Base-by-base conservation (phyloP, 2,329 filamentous ascomycete species). In the Phaeosphaeriaceae sp. region DNA sequence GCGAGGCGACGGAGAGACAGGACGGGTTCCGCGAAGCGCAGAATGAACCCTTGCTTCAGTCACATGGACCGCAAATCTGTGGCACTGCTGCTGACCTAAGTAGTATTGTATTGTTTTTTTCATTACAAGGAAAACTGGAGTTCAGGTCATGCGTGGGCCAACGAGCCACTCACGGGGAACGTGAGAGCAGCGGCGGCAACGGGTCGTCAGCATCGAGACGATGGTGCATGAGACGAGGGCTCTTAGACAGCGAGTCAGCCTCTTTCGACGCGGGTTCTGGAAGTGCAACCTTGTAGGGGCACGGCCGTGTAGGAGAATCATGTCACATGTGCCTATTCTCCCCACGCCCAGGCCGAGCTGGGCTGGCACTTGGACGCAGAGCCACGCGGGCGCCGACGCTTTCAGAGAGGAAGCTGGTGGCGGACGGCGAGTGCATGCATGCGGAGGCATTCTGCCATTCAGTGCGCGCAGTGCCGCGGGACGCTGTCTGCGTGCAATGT, bases 291-390 rank as follows among this genome's bases (percentile, higher is more conserved):
- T 65, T 67, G 66, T 28, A 21, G 51, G 56, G 35, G 68, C 70
- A 73, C 68, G 60, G 64, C 56, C 63, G 55, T 52, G 50, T 52
- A 52, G 50, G 57, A 60, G 55, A 47, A 40, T 40, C 35, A 40
- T 23, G 55, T 54, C 71, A 74, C 72, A 74, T 72, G 71, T 73
- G 71, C 72, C 64, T n/a, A n/a, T n/a, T 61, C 61, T 71, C 68
- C 68, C 72, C 71, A 73, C 70, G 71, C 72, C 68, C 58, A 72
- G 71, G 50, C 71, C 56, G 52, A 68, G 49, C 70, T 53, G 50
- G 44, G 48, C 70, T 53, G 50, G 46, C 46, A 60, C 55, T 55
- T 48, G 55, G 55, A 49, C 53, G 26, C 46, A 50, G 54, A 63
- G 55, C 60, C 65, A 66, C 64, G 65, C 63, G 67, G 63, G 67